Conservation (phyloP, 2,329 filamentous ascomycete genomes). For the Botrytis sinoallii region DNA sequence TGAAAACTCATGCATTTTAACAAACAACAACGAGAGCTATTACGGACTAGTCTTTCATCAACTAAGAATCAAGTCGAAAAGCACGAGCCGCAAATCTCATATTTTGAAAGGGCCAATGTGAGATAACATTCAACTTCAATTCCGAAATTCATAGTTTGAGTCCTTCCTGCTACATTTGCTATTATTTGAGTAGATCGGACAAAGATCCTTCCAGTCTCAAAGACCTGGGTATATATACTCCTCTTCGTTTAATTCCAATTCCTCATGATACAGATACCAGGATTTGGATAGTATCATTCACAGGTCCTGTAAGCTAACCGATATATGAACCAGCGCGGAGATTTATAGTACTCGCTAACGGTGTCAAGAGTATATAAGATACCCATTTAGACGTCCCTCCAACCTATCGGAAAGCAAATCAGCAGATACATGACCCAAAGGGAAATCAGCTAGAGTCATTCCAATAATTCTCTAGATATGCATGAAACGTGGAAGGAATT, state of each 20-base stretch:
- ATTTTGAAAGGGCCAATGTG: no score
- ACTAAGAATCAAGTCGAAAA: neutral
- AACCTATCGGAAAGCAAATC: neutral
- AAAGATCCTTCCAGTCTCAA: neutral
- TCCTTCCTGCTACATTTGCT: neutral
- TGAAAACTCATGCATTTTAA: no score
- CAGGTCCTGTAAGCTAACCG: no score
- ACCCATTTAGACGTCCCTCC: neutral
- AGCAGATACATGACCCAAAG: no score
- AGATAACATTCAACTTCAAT: neutral
- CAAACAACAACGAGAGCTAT: neutral
- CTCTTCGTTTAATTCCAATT: neutral
- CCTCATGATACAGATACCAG: neutral
- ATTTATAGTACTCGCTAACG: no score
- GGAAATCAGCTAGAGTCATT: neutral
- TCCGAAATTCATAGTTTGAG: neutral
- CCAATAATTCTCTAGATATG: neutral
- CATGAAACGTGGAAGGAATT: neutral
- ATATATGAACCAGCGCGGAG: no score
- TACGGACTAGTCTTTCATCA: neutral
- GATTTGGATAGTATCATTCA: accelerated
- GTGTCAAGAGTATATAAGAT: neutral
- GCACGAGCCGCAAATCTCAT: neutral
- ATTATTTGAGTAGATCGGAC: neutral
- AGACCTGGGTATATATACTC: neutral